These are phyloP conservation scores for Spergularia azorica DNA, from an alignment of 179 eudicot species.

Conservation along the genomic window DNA sequence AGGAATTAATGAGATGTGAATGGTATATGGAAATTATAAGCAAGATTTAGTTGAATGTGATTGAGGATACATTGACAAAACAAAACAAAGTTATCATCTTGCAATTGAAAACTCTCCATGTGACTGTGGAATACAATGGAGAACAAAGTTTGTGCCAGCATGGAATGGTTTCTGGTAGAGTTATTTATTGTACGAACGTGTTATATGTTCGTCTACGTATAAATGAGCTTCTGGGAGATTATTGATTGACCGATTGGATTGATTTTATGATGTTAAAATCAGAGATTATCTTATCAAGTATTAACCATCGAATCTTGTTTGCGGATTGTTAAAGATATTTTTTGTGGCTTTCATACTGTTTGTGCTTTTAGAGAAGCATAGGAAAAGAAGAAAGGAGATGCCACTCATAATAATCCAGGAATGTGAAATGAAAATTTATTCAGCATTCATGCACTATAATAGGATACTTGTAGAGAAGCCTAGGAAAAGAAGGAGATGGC, in stretches of 20 bases:
- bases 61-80: no score
- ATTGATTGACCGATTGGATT: background rate
- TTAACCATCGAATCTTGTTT: background rate
- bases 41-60: no score
- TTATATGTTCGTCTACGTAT: background rate
- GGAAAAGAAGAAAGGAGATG: background rate
- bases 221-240: background rate
- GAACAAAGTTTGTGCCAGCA: background rate
- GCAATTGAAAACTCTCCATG: background rate
- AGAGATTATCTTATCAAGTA: background rate
- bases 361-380: background rate
- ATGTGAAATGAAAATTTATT: background rate
- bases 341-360: background rate
- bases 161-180: background rate
- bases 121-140: constrained; percentile 6
- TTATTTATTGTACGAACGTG: no score
- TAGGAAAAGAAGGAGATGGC: background rate
- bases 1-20: no score
- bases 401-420: background rate
- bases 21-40: no score
- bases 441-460: background rate
- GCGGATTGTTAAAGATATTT: background rate
- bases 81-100: no score
- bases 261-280: background rate
- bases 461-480: background rate